These are phyloP conservation scores for Coemansia sp. DNA, from an alignment of 192 early-diverging fungal genomes.

Conservation along the genomic window DNA sequence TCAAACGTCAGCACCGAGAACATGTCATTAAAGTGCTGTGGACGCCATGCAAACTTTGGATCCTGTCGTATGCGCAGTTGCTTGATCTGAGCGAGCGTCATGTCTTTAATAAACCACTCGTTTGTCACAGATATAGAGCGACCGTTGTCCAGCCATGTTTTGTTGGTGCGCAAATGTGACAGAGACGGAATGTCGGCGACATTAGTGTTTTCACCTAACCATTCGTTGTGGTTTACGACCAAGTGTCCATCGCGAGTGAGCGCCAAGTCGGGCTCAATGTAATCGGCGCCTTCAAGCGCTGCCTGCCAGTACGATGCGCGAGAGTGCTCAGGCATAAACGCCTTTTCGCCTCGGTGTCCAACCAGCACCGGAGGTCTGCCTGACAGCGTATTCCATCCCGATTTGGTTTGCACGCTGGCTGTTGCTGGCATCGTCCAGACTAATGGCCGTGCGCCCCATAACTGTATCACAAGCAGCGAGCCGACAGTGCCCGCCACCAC, in stretches of 20 bases:
- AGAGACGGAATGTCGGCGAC: constrained; percentile 23
- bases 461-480: neutral
- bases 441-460: neutral
- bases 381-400: constrained; percentile 33
- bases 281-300: constrained; percentile 45
- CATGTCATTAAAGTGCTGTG: constrained; percentile 39
- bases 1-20: constrained; percentile 48
- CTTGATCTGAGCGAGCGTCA: constrained; percentile 42
- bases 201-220: constrained; percentile 41
- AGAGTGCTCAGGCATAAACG: constrained; percentile 52
- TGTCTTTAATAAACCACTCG: constrained; percentile 51
- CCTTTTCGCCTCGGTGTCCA: constrained; percentile 54
- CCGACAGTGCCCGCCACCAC: neutral
- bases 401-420: neutral
- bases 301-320: constrained; percentile 52
- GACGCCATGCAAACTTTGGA: constrained; percentile 23
- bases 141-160: constrained; percentile 30
- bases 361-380: constrained; percentile 30
- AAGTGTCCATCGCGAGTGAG: constrained; percentile 49
- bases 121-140: constrained; percentile 3
- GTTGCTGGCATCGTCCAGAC: neutral
- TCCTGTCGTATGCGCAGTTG: constrained; percentile 37
- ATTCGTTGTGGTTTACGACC: constrained; percentile 55
- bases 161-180: constrained; percentile 24
- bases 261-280: constrained; percentile 49